Evolutionary conservation across 495 filamentous ascomycete species (phyloP), one percentile per base, ranked within the genome.

Genomic region (Aspergillus leporis): DNA sequence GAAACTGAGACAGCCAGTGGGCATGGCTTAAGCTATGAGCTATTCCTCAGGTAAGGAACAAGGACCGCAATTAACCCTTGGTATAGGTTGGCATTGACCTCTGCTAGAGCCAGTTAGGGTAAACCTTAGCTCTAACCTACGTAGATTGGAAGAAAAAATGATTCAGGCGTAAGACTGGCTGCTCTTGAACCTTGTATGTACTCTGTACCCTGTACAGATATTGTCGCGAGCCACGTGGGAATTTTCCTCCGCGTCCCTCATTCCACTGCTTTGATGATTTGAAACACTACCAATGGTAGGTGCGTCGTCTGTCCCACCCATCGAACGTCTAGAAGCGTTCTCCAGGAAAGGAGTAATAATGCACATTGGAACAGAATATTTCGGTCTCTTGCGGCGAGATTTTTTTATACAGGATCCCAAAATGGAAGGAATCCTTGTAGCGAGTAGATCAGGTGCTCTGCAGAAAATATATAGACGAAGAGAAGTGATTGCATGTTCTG

Each of bases 191-290:
- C 25, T 28, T 28, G 25, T 36, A 2, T 14, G 4, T 36, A 36
- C 34, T 36, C 10, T 36, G 34, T 16, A n/a, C 19, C 16, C 36
- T 18, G 34, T 13, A n/a, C 16, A 13, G 38, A 46, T 43, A 19
- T n/a, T 46, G 53, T 46, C n/a, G 40, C 12, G 40, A n/a, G 23
- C 53, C 53, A 55, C 53, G 53, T 55, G 53, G 53, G 41, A 19
- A 31, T 34, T 30, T 34, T 34, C 23, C 32, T 36, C 32, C 32
- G 32, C 13, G 32, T 36, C 38, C 38, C 12, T 12, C 38, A 41
- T 41, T 41, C 38, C 38, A 18, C 16, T 16, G 38, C 38, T 41
- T 41, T 1, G 5, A 16, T 41, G 30, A 41, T 18, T 14, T 18
- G 38, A 41, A 41, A 41, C 38, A 41, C 16, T 18, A 12, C 34